These are phyloP conservation scores for Nannochloropsis salina DNA, from an alignment of 108 stramenopile species.

Conservation along the genomic window DNA sequence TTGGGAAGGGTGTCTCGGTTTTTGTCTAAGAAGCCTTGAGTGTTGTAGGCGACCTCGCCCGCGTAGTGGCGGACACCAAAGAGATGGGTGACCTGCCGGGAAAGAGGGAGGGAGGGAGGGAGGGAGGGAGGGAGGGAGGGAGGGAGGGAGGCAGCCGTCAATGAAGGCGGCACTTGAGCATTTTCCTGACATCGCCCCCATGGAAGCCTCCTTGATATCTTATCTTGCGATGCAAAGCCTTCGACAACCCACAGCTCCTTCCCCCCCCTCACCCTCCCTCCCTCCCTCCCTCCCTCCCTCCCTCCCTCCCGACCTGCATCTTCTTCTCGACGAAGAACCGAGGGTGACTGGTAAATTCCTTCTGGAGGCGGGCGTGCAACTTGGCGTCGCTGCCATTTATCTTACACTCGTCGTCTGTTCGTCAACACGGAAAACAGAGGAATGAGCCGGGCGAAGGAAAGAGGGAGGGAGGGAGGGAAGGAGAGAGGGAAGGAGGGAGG, in stretches of 20 bases:
- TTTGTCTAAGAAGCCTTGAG: slow-evolving; percentile 54
- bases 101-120: slow-evolving; percentile 62
- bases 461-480: slow-evolving; percentile 10
- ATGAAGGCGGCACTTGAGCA: too few species aligned
- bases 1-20: slow-evolving; percentile 82
- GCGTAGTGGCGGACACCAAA: slow-evolving; percentile 55
- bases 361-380: slow-evolving; percentile 46
- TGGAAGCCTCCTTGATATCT: too few species aligned
- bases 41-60: slow-evolving; percentile 49
- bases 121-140: not conserved
- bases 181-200: too few species aligned
- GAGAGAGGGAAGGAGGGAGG: not conserved
- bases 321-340: not conserved
- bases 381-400: slow-evolving; percentile 67
- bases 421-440: not conserved
- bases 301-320: slow-evolving; percentile 1
- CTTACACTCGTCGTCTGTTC: not conserved
- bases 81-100: slow-evolving; percentile 59
- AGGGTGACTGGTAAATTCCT: slow-evolving; percentile 12
- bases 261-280: not conserved
- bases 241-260: not conserved
- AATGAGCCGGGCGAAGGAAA: not conserved
- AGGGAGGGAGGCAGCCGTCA: not conserved
- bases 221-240: too few species aligned
- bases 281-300: not conserved